Conservation (phyloP, 176 grass and related monocot species). For the Cenchrus fungigraminus region DNA sequence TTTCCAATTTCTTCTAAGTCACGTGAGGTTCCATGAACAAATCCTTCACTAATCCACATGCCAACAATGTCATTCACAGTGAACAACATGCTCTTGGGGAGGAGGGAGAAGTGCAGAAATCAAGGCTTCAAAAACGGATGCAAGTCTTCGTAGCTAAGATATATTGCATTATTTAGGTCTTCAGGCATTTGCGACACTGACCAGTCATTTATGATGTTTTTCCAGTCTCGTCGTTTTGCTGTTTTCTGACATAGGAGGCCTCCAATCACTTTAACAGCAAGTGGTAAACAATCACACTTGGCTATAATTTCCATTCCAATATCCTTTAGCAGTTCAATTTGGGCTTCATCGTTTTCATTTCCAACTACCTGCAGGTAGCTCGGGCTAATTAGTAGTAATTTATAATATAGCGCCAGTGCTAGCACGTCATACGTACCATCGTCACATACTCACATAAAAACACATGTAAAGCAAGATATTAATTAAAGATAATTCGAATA, state of each 20-base stretch:
- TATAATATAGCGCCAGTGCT: neutral
- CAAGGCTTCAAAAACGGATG: constrained; percentile 33
- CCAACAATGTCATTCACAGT: rapidly evolving
- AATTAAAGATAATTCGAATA: too few species aligned
- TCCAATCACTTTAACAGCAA: constrained; percentile 53
- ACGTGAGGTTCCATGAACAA: neutral
- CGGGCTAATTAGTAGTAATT: neutral
- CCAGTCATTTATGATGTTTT: constrained; percentile 33
- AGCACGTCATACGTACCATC: too few species aligned
- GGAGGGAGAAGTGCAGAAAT: constrained; percentile 39
- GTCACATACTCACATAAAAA: too few species aligned
- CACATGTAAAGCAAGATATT: too few species aligned
- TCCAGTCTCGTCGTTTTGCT: neutral
- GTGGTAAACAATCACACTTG: constrained; percentile 56
- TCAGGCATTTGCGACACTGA: neutral
- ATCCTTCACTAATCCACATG: constrained; percentile 50
- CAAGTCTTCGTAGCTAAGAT: constrained; percentile 40
- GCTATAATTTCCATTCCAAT: constrained; percentile 35
- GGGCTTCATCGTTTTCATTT: neutral
- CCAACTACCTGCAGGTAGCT: constrained; percentile 10
- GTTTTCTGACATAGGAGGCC: constrained; percentile 36
- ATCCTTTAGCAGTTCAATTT: constrained; percentile 23
- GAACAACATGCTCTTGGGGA: neutral
- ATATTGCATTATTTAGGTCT: constrained; percentile 35
- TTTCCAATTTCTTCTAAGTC: constrained; percentile 3